phyloP scores from a whole-genome alignment of 805 yeast species.

The Starmerella apis region DNA sequence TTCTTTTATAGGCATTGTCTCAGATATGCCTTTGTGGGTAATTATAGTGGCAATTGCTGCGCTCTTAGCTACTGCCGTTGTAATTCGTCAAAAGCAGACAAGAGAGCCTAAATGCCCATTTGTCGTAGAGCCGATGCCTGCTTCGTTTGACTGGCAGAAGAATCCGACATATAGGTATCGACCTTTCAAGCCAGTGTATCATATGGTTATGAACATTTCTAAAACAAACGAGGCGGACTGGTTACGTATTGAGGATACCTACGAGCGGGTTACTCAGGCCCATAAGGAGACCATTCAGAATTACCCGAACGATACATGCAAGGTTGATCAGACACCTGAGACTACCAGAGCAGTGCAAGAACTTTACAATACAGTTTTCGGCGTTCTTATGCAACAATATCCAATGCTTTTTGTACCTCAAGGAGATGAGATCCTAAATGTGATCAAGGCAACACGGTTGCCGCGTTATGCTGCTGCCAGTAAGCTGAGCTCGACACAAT shows the following conservation, averaged over 20 bases:
- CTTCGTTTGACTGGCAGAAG: constrained; percentile 5
- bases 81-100: not conserved
- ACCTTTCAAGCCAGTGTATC: constrained; percentile 54
- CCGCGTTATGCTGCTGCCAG: constrained; percentile 11
- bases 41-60: not conserved
- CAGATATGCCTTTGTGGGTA: not conserved
- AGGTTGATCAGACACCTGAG: constrained; percentile 6
- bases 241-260: constrained; percentile 53
- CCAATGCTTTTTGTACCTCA: constrained; percentile 41
- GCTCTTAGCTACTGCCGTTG: not conserved
- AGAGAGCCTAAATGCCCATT: constrained; percentile 4
- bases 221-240: constrained; percentile 43
- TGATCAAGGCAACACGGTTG: constrained; percentile 1
- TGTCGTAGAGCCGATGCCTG: constrained; percentile 7
- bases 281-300: constrained; percentile 31
- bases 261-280: constrained; percentile 37
- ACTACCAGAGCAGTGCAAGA: constrained; percentile 36
- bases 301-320: constrained; percentile 19
- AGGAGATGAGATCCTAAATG: constrained; percentile 12
- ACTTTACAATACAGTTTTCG: constrained; percentile 38
- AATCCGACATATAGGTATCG: constrained; percentile 29
- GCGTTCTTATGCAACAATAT: constrained; percentile 39
- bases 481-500: constrained; percentile 3
- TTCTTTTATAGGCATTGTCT: not conserved
- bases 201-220: constrained; percentile 52